These are phyloP conservation scores for Apiospora rasikravindrae DNA, from an alignment of 2,329 filamentous ascomycete genomes.

Conservation along the genomic window DNA sequence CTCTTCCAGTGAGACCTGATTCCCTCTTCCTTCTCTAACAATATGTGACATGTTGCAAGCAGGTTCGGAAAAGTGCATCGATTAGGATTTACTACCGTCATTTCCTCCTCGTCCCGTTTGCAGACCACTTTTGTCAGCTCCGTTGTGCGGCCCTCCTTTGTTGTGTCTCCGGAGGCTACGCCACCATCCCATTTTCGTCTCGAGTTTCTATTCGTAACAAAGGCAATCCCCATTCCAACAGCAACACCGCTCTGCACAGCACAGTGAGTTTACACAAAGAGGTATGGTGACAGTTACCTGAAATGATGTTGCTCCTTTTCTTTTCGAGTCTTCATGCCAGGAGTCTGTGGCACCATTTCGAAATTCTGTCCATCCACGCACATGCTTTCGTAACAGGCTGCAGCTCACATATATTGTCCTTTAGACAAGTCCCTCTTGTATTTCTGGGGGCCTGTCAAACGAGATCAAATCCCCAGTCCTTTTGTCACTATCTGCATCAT, in stretches of 20 bases:
- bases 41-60: background rate
- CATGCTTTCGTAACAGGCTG: background rate
- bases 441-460: too few relatives aligned
- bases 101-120: background rate
- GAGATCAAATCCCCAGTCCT: background rate
- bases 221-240: background rate
- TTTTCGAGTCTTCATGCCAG: background rate
- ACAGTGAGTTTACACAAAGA: background rate
- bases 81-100: background rate
- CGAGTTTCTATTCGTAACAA: background rate
- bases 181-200: background rate
- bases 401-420: background rate
- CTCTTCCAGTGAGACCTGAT: background rate
- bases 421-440: too few relatives aligned
- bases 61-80: background rate
- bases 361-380: background rate
- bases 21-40: background rate
- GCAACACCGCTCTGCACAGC: background rate
- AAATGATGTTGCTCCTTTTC: background rate
- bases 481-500: background rate
- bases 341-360: background rate
- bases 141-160: background rate
- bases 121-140: background rate
- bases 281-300: background rate
- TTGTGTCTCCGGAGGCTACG: background rate